Evolutionary conservation across 768 basidiomycete species (phyloP).

Genomic region (Postia placenta): DNA sequence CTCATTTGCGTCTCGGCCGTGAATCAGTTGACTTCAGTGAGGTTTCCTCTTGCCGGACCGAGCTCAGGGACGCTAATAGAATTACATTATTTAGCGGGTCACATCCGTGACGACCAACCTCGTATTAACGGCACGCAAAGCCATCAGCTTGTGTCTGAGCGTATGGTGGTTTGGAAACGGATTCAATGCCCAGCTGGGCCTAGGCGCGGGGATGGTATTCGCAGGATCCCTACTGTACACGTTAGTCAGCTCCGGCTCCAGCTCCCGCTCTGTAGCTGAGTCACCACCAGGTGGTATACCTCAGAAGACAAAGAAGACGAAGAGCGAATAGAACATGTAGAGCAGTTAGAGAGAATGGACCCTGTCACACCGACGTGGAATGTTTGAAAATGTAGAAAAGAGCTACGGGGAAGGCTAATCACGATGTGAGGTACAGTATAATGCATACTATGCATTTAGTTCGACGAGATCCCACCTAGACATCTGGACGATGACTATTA

Average conservation of each 20-base stretch:
- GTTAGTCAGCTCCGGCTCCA: constrained; percentile 15
- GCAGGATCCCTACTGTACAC: constrained; percentile 56
- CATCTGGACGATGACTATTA: neutral
- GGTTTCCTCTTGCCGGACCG: constrained; percentile 21
- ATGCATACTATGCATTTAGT: neutral
- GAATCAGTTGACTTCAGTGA: constrained; percentile 72
- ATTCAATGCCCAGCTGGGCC: constrained; percentile 57
- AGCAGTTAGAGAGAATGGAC: neutral
- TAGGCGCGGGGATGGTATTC: constrained; percentile 74
- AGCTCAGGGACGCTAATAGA: neutral
- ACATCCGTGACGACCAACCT: constrained; percentile 81
- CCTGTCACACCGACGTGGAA: neutral
- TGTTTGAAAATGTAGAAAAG: neutral
- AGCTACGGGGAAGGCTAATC: no score
- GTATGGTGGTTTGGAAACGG: constrained; percentile 82
- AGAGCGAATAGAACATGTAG: constrained; percentile 1
- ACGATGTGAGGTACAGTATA: no score
- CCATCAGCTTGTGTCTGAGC: constrained; percentile 71
- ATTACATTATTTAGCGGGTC: constrained; percentile 43
- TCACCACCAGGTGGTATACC: constrained; percentile 3
- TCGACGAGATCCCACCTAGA: neutral
- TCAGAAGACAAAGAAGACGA: constrained; percentile 1
- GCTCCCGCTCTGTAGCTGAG: constrained; percentile 1
- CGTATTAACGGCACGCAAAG: constrained; percentile 75
- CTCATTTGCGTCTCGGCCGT: constrained; percentile 81